Conservation (phyloP, 2,329 filamentous ascomycete species). For the Aspergillus versicolor region DNA sequence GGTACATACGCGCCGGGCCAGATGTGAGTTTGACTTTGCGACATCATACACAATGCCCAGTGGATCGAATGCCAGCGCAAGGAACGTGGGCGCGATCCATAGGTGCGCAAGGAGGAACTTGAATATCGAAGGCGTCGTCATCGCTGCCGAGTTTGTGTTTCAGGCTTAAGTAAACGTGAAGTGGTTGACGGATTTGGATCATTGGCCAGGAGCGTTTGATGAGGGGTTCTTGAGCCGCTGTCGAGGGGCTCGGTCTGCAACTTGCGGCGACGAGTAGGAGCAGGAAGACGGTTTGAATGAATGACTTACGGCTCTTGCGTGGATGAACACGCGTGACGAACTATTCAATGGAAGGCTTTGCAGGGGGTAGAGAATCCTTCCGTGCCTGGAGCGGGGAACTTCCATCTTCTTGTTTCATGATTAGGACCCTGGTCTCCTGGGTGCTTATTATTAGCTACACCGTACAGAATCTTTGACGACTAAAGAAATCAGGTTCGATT, state of each 20-base stretch:
- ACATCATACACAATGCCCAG: constrained; percentile 3
- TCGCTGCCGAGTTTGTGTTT: neutral
- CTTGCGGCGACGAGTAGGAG: neutral
- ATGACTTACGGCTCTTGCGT: neutral
- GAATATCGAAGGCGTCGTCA: neutral
- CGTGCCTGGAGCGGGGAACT: neutral
- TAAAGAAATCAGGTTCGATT: neutral
- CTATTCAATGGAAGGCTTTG: neutral
- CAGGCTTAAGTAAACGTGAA: neutral
- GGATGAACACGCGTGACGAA: neutral
- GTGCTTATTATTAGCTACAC: neutral
- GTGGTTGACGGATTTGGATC: neutral
- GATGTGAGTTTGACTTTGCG: neutral
- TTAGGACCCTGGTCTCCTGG: neutral
- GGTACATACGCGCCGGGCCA: constrained; percentile 2
- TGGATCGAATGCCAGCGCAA: constrained; percentile 4
- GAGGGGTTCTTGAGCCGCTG: neutral
- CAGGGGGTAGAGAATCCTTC: neutral
- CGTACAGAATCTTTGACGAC: neutral
- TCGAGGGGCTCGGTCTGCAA: neutral
- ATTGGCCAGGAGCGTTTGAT: neutral
- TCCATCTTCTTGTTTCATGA: neutral
- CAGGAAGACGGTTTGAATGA: neutral
- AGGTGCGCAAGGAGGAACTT: neutral
- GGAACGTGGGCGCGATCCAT: neutral